A percentile compares a stretch with the other conserved stretches of the same genome.
Conservation (phyloP, 179 eudicot species). For the Spinacia oleracea region DNA sequence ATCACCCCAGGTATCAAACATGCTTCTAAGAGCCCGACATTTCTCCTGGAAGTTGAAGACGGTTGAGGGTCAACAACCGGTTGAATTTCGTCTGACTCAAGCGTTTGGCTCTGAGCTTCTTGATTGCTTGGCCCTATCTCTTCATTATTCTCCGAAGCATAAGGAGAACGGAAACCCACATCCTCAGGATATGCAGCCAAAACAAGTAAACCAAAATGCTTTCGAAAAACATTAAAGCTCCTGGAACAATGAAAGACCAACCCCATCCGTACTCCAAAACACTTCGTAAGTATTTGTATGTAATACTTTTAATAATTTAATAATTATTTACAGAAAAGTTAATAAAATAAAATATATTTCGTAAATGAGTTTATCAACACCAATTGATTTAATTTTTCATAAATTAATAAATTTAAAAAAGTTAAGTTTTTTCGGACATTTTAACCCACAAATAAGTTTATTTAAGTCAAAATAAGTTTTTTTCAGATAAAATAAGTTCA, state of each 20-base stretch:
- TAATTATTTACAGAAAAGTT: too few relatives aligned
- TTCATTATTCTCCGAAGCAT: constrained; percentile 33
- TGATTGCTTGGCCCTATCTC: constrained; percentile 38
- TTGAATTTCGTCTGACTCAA: constrained; percentile 25
- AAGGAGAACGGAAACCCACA: constrained; percentile 63
- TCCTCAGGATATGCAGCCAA: constrained; percentile 96
- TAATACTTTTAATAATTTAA: too few relatives aligned
- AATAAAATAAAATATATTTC: too few relatives aligned
- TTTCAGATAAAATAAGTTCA: too few relatives aligned
- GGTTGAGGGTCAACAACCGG: constrained; percentile 7
- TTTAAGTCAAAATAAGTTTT: too few relatives aligned
- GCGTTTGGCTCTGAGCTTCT: constrained; percentile 49
- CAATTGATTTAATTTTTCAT: too few relatives aligned
- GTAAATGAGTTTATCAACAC: too few relatives aligned
- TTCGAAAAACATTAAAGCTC: constrained; percentile 57
- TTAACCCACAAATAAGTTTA: too few relatives aligned
- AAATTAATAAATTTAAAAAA: too few relatives aligned
- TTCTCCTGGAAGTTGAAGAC: constrained; percentile 45
- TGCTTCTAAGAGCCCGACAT: constrained; percentile 78
- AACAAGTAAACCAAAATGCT: constrained; percentile 75
- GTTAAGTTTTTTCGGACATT: too few relatives aligned
- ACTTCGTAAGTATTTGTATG: constrained; percentile 83
- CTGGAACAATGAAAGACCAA: constrained; percentile 89
- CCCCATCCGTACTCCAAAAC: constrained; percentile 96
- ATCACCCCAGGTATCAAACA: constrained; percentile 91